These are phyloP conservation scores for Phytophthora lateralis DNA, from an alignment of 352 stramenopile species.

Conservation along the genomic window DNA sequence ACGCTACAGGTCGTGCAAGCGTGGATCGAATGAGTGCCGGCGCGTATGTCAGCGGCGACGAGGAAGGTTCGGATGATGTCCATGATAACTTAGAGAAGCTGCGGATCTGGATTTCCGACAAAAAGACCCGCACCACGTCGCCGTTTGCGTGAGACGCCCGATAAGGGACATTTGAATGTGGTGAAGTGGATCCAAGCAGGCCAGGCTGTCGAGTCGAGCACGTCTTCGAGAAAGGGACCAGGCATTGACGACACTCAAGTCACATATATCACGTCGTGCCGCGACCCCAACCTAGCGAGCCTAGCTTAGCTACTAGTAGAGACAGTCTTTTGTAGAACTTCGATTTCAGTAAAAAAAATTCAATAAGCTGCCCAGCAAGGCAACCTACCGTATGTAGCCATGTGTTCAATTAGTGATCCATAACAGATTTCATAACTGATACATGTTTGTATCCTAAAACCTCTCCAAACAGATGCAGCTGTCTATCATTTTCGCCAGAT, in stretches of 20 bases:
- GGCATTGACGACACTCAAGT: conserved; percentile 8
- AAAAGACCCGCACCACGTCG: conserved; percentile 80
- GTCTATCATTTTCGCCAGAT: conserved; percentile 6
- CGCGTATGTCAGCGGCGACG: conserved; percentile 24
- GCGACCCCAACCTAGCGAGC: conserved; percentile 3
- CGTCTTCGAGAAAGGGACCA: conserved; percentile 3
- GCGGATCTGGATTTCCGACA: conserved; percentile 89
- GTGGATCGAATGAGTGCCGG: conserved; percentile 45
- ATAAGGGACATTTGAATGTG: conserved; percentile 29
- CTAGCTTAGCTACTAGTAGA: conserved; percentile 30
- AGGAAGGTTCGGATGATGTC: conserved; percentile 22
- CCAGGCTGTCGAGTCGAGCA: conserved; percentile 1
- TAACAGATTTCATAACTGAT: conserved; percentile 2
- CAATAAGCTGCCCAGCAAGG: conserved; percentile 7
- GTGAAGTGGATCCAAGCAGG: conserved; percentile 23
- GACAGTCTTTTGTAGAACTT: conserved; percentile 17
- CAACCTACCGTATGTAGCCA: conserved; percentile 29
- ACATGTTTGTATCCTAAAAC: conserved; percentile 3
- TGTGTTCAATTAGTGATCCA: conserved; percentile 4
- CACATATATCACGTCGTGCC: conserved; percentile 19
- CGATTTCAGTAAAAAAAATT: background rate
- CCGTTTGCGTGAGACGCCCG: conserved; percentile 53
- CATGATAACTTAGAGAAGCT: conserved; percentile 75
- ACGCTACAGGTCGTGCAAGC: conserved; percentile 36
- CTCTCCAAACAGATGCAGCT: conserved; percentile 1